Evolutionary conservation across 2,329 filamentous ascomycete species (phyloP).

Genomic region (Ophiostoma pallidulum): DNA sequence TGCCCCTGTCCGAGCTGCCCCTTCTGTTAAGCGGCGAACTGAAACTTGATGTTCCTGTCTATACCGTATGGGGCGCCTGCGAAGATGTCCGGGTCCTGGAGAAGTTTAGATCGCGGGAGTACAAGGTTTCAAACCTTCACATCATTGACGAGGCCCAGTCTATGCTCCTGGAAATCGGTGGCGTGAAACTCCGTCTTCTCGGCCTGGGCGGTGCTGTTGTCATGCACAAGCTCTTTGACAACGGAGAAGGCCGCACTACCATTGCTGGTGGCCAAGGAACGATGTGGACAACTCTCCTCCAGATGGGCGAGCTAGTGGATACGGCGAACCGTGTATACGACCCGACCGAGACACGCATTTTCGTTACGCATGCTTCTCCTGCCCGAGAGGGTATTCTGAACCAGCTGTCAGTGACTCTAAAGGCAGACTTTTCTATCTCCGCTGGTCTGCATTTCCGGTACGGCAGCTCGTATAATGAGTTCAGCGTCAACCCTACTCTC

Average conservation of each 20-base stretch:
- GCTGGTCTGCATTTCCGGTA: constrained; percentile 97
- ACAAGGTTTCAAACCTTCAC: constrained; percentile 94
- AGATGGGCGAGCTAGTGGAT: constrained; percentile 97
- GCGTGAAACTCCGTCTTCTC: constrained; percentile 88
- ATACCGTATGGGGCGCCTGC: constrained; percentile 98
- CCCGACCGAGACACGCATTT: constrained; percentile 91
- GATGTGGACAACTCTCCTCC: constrained; percentile 97
- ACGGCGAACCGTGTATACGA: constrained; percentile 98
- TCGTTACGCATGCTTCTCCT: constrained; percentile 93
- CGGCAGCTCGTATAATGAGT: constrained; percentile 98
- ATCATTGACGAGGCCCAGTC: constrained; percentile 98
- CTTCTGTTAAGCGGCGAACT: constrained; percentile 80
- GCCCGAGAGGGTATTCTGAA: constrained; percentile 94
- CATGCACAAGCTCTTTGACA: constrained; percentile 99
- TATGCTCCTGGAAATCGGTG: constrained; percentile 85
- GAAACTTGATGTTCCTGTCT: constrained; percentile 91
- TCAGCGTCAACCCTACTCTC: constrained; percentile 94
- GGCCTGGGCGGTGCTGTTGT: constrained; percentile 93
- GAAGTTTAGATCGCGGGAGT: constrained; percentile 94
- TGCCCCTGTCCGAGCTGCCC: constrained; percentile 86
- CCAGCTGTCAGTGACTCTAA: constrained; percentile 92
- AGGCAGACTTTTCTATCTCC: constrained; percentile 96
- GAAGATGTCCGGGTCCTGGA: constrained; percentile 96
- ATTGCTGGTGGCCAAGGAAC: constrained; percentile 97
- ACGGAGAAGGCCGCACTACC: constrained; percentile 93